phyloP scores from a whole-genome alignment of 2,329 filamentous ascomycete species.

The Aspergillus nomiae region DNA sequence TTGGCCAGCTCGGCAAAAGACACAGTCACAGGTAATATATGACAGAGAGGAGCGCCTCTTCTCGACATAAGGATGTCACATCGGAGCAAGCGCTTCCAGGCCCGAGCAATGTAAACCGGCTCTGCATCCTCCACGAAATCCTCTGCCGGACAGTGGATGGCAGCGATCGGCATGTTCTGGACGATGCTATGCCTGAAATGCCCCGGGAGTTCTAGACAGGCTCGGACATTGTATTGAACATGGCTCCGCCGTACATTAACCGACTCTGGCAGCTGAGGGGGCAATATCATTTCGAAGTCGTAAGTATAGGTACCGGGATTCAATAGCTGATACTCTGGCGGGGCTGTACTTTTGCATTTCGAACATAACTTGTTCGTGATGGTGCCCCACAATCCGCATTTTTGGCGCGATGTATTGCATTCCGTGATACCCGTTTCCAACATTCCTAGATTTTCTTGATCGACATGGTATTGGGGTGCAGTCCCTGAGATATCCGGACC shows the following conservation, averaged over 20 bases:
- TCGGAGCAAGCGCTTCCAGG: constrained; percentile 11
- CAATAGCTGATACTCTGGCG: constrained; percentile 1
- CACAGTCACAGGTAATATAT: constrained; percentile 12
- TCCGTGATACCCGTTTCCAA: neutral
- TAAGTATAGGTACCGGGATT: constrained; percentile 14
- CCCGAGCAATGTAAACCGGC: constrained; percentile 11
- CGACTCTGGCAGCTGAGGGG: constrained; percentile 15
- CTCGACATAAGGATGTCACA: constrained; percentile 12
- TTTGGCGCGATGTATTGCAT: constrained; percentile 1
- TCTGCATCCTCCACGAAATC: constrained; percentile 17
- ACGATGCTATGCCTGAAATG: constrained; percentile 5
- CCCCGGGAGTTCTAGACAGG: constrained; percentile 11
- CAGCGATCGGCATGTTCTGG: constrained; percentile 8
- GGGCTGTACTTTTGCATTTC: neutral
- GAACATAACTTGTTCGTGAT: constrained; percentile 2
- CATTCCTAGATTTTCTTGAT: neutral
- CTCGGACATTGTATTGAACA: constrained; percentile 16
- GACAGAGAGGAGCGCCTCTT: constrained; percentile 15
- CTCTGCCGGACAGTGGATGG: constrained; percentile 17
- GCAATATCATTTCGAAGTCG: constrained; percentile 19
- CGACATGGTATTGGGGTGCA: neutral
- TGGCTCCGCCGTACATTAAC: constrained; percentile 13
- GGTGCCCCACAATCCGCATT: constrained; percentile 8
- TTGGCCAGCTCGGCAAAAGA: constrained; percentile 11
- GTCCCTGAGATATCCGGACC: constrained; percentile 2